Evolutionary conservation across 805 yeast genomes (phyloP), one percentile per base, ranked within the genome.

Genomic region (Peterozyma xylosa): DNA sequence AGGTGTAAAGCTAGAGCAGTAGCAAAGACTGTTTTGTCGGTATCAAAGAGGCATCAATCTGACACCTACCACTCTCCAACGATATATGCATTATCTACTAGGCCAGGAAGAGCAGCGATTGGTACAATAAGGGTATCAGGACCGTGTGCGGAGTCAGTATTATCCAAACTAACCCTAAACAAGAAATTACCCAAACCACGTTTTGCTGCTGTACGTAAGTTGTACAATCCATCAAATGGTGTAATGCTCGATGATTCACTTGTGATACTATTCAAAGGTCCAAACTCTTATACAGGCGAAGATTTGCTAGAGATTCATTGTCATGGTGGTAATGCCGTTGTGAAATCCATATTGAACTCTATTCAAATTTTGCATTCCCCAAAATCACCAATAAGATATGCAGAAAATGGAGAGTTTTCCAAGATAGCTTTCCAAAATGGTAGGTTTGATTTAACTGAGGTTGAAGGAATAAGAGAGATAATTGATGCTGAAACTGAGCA

Each of bases 401-500:
- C 99, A 0, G 91, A 85, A 54, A 81, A 88, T 7, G 99, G 99
- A 9, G 99, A 93, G 61, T 93, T 93, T 55, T 84, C 96, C 0
- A 71, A 70, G 53, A 71, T 96, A 33, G 97, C 96, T 0, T 93
- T 90, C 55, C 73, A 82, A 44, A 91, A 90, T 59, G 86, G 90
- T 0, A 69, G 83, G 41, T 71, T 87, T 53, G 98, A 93, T 59
- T 67, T 93, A 47, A 87, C 97, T 0, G 88, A 90, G 56, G 76
- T 87, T 9, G 99, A 93, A 62, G 96, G 97, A 0, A 80, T 93
- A 9, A 71, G 89, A 42, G 95, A 86, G 39, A 64, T 90, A 57
- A 87, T 93, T 35, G 90, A 90, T 53, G 96, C 98, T 0, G 97
- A 93, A 55, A 93, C 99, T 0, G 98, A 91, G 58, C 63, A 78